Conservation (phyloP, 176 grass and related monocot species). For the Carex littledalei region DNA sequence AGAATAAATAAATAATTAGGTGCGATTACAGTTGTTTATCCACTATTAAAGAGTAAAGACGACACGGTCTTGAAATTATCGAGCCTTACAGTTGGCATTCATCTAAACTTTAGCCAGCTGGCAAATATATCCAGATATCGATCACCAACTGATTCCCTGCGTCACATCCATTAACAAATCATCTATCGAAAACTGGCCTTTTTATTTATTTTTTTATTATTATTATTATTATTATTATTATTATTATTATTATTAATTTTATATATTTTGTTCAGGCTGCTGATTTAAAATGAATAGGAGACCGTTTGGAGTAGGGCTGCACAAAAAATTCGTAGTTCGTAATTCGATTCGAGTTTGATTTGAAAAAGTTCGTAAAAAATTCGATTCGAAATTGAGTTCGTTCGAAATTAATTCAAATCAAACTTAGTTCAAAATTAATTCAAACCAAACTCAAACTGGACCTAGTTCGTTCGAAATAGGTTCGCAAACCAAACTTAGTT, state of each 20-base stretch:
- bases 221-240: too few relatives aligned
- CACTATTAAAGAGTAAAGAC: not conserved
- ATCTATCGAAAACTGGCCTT: not conserved
- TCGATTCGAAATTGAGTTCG: too few relatives aligned
- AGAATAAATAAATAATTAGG: conserved; percentile 12
- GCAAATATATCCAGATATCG: not conserved
- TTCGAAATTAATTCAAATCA: too few relatives aligned
- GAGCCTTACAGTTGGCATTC: not conserved
- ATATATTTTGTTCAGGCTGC: not conserved
- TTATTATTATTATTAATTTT: too few relatives aligned
- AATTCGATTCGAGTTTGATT: too few relatives aligned
- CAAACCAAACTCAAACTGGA: too few relatives aligned
- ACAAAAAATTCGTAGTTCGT: too few relatives aligned
- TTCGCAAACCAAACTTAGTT: too few relatives aligned
- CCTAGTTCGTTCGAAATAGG: too few relatives aligned
- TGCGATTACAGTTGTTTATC: conserved; percentile 15
- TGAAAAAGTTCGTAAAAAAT: too few relatives aligned
- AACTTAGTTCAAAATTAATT: too few relatives aligned
- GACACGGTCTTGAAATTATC: not conserved
- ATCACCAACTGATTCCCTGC: not conserved
- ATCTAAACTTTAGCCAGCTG: not conserved
- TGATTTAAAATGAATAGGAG: not conserved
- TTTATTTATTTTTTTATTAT: too few relatives aligned
- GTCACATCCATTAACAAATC: not conserved
- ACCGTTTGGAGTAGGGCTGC: not conserved